Evolutionary conservation across 106 monocot genomes (phyloP).

Genomic region (Dendrobium catenatum): DNA sequence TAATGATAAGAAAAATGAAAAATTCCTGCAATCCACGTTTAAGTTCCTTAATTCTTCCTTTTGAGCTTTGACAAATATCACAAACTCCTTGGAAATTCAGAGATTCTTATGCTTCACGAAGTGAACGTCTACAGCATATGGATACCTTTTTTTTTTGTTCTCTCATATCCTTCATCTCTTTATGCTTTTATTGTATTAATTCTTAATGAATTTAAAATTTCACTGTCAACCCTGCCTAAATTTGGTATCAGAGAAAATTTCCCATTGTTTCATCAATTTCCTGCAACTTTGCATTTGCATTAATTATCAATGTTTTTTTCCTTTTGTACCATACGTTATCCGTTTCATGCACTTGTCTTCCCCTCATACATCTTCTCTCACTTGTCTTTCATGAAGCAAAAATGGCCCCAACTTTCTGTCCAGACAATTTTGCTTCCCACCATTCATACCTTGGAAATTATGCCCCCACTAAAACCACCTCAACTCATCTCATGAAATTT

Average conservation of each 20-base stretch:
- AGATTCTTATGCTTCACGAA: neutral
- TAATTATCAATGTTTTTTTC: neutral
- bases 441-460: neutral
- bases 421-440: neutral
- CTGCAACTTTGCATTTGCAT: no score
- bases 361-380: neutral
- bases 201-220: no score
- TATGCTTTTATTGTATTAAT: no score
- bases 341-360: neutral
- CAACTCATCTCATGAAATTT: neutral
- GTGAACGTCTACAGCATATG: neutral
- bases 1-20: neutral
- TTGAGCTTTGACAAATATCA: neutral
- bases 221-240: no score
- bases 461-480: neutral
- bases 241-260: no score
- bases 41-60: neutral
- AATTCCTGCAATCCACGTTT: neutral
- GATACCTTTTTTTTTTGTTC: no score
- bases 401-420: neutral
- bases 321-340: neutral
- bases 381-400: neutral
- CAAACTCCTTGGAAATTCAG: neutral
- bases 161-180: no score
- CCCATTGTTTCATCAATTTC: no score